phyloP scores from a whole-genome alignment of 805 yeast species.

The Limtongia smithiae region DNA sequence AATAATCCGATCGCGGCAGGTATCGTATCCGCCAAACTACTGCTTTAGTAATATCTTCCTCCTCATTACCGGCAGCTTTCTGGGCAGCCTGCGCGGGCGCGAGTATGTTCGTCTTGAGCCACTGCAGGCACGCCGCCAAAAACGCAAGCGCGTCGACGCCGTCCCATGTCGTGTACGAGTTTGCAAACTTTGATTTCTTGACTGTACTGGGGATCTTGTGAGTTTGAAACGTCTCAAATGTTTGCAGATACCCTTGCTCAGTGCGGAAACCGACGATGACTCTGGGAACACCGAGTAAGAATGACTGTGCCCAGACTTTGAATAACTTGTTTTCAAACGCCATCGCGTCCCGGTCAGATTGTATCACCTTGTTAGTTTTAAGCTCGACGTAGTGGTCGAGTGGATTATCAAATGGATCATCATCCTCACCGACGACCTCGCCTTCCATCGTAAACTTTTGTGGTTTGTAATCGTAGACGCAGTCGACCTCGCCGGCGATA shows the following conservation, averaged over 20 bases:
- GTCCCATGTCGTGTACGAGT: conserved; percentile 42
- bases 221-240: conserved; percentile 72
- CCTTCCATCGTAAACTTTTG: conserved; percentile 32
- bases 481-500: conserved; percentile 88
- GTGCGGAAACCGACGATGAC: conserved; percentile 86
- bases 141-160: conserved; percentile 80
- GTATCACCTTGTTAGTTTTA: conserved; percentile 63
- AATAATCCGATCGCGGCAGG: conserved; percentile 19
- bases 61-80: background rate
- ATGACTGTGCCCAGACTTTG: conserved; percentile 90
- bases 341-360: conserved; percentile 53
- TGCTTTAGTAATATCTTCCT: conserved; percentile 47
- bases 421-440: conserved; percentile 21
- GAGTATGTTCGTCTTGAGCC: conserved; percentile 55
- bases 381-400: conserved; percentile 78
- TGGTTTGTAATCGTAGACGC: conserved; percentile 79
- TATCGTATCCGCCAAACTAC: conserved; percentile 55
- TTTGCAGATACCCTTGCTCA: conserved; percentile 56
- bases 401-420: conserved; percentile 40
- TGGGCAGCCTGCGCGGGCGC: background rate
- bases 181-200: conserved; percentile 46
- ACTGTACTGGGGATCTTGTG: conserved; percentile 72
- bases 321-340: conserved; percentile 73
- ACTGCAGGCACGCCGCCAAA: conserved; percentile 78
- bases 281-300: conserved; percentile 76